Percentiles rank a stretch among this genome's conserved stretches.
Conservation (phyloP, 2,329 filamentous ascomycete species). For the Colletotrichum brevisporum region DNA sequence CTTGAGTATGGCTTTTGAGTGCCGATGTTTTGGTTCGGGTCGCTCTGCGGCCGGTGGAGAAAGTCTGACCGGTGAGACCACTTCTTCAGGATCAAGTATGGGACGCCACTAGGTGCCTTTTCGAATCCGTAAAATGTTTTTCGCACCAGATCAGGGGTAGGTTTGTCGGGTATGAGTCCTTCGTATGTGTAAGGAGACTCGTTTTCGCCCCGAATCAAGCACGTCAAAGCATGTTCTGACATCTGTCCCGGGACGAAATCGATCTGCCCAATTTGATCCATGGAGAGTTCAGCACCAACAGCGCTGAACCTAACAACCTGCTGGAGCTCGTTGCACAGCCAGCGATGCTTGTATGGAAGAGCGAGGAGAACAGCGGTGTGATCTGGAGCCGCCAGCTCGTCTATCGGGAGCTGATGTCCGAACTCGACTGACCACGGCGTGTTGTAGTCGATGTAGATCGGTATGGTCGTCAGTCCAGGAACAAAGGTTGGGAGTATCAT, state of each 20-base stretch:
- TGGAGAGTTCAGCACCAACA: conserved; percentile 43
- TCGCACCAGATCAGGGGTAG: conserved; percentile 56
- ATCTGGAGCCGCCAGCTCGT: conserved; percentile 48
- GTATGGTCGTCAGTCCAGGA: conserved; percentile 52
- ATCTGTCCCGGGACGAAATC: conserved; percentile 47
- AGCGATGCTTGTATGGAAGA: conserved; percentile 64
- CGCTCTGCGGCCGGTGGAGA: conserved; percentile 58
- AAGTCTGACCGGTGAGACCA: conserved; percentile 73
- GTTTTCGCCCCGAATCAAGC: conserved; percentile 57
- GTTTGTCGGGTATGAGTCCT: conserved; percentile 59
- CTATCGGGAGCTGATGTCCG: conserved; percentile 39
- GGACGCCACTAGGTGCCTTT: conserved; percentile 56
- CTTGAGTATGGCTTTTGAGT: conserved; percentile 59
- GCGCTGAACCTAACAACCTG: conserved; percentile 61
- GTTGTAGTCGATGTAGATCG: conserved; percentile 56
- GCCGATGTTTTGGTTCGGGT: conserved; percentile 36
- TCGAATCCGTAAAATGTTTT: conserved; percentile 50
- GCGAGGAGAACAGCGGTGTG: conserved; percentile 62
- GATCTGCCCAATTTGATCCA: conserved; percentile 49
- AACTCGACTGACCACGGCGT: conserved; percentile 55
- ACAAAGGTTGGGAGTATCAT: conserved; percentile 61
- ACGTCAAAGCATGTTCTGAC: conserved; percentile 38
- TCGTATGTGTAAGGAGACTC: conserved; percentile 58
- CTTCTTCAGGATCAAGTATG: conserved; percentile 63
- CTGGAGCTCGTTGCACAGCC: conserved; percentile 53